These are phyloP conservation scores for Talaromyces amestolkiae DNA, from an alignment of 2,329 filamentous ascomycete genomes.

Conservation along the genomic window DNA sequence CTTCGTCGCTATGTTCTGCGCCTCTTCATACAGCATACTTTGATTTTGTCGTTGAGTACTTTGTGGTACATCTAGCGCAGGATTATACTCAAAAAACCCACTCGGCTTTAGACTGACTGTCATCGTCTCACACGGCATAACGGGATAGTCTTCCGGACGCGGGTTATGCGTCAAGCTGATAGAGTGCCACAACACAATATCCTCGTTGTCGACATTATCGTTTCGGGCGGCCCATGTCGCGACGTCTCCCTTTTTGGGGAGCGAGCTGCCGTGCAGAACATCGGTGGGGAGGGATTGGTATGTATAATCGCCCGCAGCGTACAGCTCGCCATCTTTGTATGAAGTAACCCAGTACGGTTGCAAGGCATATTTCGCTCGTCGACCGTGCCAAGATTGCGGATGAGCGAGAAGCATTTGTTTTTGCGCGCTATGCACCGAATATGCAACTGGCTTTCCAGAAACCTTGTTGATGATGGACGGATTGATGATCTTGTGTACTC, in stretches of 20 bases:
- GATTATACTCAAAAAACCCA: slow-evolving; percentile 9
- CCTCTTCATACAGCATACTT: too few relatives aligned
- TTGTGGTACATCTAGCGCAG: slow-evolving; percentile 46
- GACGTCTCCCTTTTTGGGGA: slow-evolving; percentile 44
- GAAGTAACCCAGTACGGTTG: too few relatives aligned
- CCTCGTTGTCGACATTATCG: slow-evolving; percentile 30
- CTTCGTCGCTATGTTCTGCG: too few relatives aligned
- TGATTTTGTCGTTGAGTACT: too few relatives aligned
- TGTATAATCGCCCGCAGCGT: too few relatives aligned
- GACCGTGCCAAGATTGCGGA: slow-evolving; percentile 42
- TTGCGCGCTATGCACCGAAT: slow-evolving; percentile 50
- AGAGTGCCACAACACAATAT: slow-evolving; percentile 31
- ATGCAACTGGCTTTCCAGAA: too few relatives aligned
- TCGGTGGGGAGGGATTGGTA: too few relatives aligned
- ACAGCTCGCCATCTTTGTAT: too few relatives aligned
- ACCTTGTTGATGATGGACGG: too few relatives aligned
- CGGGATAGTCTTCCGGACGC: slow-evolving; percentile 22
- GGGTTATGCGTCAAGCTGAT: slow-evolving; percentile 31
- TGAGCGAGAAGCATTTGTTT: slow-evolving; percentile 58
- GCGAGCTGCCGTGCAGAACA: slow-evolving; percentile 50
- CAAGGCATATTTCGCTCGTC: slow-evolving; percentile 47
- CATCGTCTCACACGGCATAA: slow-evolving; percentile 10
- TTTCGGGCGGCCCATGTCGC: slow-evolving; percentile 42
- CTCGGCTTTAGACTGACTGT: slow-evolving; percentile 5
- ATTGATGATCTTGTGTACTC: too few relatives aligned